Evolutionary conservation across 2,329 filamentous ascomycete species (phyloP), one percentile per base, ranked within the genome.

Genomic region (Biscogniauxia sp.): DNA sequence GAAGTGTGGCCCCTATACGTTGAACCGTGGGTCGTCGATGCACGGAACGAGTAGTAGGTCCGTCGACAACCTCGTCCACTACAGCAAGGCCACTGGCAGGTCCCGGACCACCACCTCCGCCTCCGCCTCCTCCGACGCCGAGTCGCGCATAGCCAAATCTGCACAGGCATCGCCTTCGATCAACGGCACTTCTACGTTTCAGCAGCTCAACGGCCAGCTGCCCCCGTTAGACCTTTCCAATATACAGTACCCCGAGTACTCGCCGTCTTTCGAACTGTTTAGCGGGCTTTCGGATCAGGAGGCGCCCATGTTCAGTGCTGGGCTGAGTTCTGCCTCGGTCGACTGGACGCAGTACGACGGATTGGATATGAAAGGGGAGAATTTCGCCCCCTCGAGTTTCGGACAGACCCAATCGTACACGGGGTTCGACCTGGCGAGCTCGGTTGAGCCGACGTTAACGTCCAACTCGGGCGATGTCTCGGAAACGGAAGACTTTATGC

Each of bases 401-500:
- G 72, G 68, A 55, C 69, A 70, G 32, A 56, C 69, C 55, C 72
- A 74, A 55, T 71, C 72, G 70, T 84, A 63, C 75, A 78, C 72
- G 73, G 78, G 79, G 70, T 81, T 82, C 62, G 81, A 83, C 58
- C 75, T 81, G 26, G 71, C 75, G 5, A 76, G 68, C 45, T 72
- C 55, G 77, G 82, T 54, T 72, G 88, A 68, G 82, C 84, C 63
- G 79, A 84, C 69, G 80, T 79, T 55, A 50, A 84, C 83, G 1
- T 86, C 85, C 9, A 88, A 85, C 8, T 89, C 87, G 13, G 87
- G 87, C 41, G 86, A 89, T 62, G 86, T 88, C 8, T 89, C 86
- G 9, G 86, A 89, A 70, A 85, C 85, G 5, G 87, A 89, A 63
- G 87, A 89, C 65, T 81, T 82, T 55, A 72, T 76, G 23, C 74